Evolutionary conservation across 352 stramenopile species (phyloP), one percentile per base, ranked within the genome.

Genomic region (Phytophthora pistaciae): DNA sequence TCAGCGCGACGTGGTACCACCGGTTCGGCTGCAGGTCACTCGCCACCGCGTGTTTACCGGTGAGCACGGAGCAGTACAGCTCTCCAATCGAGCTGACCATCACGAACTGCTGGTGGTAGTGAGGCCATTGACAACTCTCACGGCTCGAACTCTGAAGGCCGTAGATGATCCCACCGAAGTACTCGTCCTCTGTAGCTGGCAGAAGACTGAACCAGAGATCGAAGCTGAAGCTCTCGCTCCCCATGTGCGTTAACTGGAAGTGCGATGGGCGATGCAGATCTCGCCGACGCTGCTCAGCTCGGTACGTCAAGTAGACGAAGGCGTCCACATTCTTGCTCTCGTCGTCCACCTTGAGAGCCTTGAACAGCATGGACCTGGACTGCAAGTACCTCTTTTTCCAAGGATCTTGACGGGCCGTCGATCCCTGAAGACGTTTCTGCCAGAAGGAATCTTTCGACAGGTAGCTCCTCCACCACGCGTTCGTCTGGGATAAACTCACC

Each of bases 1-100:
- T 70, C n/a, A 83, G 40, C 6, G 61, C 79, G 56, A 83, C 36
- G 25, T 88, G 75, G 53, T 84, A 85, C 77, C 80, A 88, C 2
- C 56, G 62, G 20, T 63, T 59, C 0, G 55, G 23, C 25, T 74
- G 48, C 1, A 88, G 57, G 1, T 62, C 23, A 5, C 50, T 60
- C 3, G 61, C 71, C 25, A 78, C 58, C 0, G 63, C 56, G 4
- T 57, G 27, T 21, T 67, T 48, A 4, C 57, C 23, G n/a, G 31
- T 57, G 27, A 82, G 18, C 18, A 84, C 50, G 0, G 70, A 82
- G 62, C 77, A 80, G 31, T 78, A 74, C 3, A 80, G 74, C 18
- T 79, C 72, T 5, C 66, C 59, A 0, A 38, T 33, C 1, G 67
- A 66, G 29, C 67, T 72, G 33, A 82, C 58, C 27, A 70, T 58